phyloP scores from a whole-genome alignment of 2,329 filamentous ascomycete species.

The Ceratocystis colombiana region DNA sequence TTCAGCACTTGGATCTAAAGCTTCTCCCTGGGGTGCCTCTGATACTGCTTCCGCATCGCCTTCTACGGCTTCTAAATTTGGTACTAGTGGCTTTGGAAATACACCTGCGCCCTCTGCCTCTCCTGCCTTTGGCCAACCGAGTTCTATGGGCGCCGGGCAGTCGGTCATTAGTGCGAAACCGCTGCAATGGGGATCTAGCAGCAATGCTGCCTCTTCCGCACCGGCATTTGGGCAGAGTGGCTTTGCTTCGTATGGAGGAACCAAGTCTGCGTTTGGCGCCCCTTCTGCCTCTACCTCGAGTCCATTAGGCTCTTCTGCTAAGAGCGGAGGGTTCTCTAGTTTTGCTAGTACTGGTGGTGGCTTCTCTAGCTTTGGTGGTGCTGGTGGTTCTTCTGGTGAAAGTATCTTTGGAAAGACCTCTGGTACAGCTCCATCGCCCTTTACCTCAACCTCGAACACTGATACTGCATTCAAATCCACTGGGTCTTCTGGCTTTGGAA shows the following conservation, averaged over 20 bases:
- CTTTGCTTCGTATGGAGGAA: constrained; percentile 47
- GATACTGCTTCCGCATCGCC: constrained; percentile 32
- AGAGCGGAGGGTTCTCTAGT: constrained; percentile 42
- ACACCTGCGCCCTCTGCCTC: constrained; percentile 32
- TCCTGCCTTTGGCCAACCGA: constrained; percentile 43
- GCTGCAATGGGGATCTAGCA: constrained; percentile 14
- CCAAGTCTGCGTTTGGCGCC: constrained; percentile 22
- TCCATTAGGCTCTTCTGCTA: constrained; percentile 28
- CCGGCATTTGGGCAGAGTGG: constrained; percentile 33
- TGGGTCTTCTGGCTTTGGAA: constrained; percentile 34
- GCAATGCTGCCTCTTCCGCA: constrained; percentile 30
- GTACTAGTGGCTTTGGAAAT: constrained; percentile 38
- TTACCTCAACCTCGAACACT: constrained; percentile 26
- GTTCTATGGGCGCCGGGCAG: constrained; percentile 34
- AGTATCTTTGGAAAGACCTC: constrained; percentile 30
- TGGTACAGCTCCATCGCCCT: constrained; percentile 26
- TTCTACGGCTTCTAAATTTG: constrained; percentile 36
- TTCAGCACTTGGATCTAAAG: constrained; percentile 25
- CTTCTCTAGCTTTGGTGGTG: constrained; percentile 42
- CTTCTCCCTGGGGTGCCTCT: constrained; percentile 38
- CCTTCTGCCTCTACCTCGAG: constrained; percentile 28
- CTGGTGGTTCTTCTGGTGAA: constrained; percentile 26
- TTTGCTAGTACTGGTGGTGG: constrained; percentile 45
- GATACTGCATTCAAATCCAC: constrained; percentile 33
- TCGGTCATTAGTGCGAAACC: constrained; percentile 8